Evolutionary conservation across 495 filamentous ascomycete genomes (phyloP).

Genomic region (Penicillium coffeae): DNA sequence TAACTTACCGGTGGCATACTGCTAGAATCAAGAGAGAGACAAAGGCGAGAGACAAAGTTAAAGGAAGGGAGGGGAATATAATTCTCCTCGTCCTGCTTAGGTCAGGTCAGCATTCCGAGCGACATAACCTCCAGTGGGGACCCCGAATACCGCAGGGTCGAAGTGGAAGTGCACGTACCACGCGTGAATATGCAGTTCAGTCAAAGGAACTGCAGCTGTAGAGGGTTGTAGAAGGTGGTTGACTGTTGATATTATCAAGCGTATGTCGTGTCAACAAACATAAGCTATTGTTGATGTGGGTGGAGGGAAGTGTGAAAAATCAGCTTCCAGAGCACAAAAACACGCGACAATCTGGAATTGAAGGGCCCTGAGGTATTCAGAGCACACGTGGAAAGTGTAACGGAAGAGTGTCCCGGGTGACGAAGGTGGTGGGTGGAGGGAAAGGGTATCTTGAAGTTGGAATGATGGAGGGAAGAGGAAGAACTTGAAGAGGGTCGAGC

Average conservation of each 20-base stretch:
- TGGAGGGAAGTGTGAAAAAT: conserved; percentile 21
- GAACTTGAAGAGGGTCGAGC: conserved; percentile 41
- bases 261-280: conserved; percentile 17
- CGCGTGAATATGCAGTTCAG: conserved; percentile 37
- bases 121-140: conserved; percentile 37
- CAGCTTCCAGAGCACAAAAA: conserved; percentile 16
- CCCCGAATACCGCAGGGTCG: conserved; percentile 34
- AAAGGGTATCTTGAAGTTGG: conserved; percentile 38
- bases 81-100: conserved; percentile 21
- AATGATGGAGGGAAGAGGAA: conserved; percentile 35
- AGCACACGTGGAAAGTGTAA: conserved; percentile 12
- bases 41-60: conserved; percentile 18
- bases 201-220: conserved; percentile 25
- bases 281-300: conserved; percentile 28
- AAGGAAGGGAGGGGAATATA: conserved; percentile 30
- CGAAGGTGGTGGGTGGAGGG: conserved; percentile 13
- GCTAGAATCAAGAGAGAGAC: conserved; percentile 14
- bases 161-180: conserved; percentile 39
- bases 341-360: conserved; percentile 21
- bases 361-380: conserved; percentile 12
- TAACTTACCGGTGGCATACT: conserved; percentile 45
- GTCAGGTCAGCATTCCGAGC: conserved; percentile 42
- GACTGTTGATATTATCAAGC: conserved; percentile 11
- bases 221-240: conserved; percentile 16
- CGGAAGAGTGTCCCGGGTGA: conserved; percentile 6